These are phyloP conservation scores for Penicillium sp. DNA, from an alignment of 2,329 filamentous ascomycete species.

Conservation along the genomic window DNA sequence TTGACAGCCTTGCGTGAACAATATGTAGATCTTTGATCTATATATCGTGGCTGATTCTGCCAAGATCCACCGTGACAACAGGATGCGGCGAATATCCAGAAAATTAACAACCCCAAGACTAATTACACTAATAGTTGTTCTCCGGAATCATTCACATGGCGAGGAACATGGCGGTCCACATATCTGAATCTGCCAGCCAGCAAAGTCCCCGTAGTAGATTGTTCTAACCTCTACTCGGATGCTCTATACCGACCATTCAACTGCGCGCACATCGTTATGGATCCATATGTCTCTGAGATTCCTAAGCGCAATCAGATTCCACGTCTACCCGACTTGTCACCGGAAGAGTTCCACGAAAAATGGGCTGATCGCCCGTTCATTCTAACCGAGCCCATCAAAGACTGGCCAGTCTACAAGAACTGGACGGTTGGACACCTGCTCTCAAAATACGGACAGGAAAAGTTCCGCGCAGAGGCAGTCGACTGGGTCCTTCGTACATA, in stretches of 20 bases:
- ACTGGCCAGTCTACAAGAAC: slow-evolving; percentile 73
- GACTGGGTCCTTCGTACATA: slow-evolving; percentile 89
- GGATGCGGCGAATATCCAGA: background rate
- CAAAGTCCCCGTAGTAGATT: slow-evolving; percentile 63
- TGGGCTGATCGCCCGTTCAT: slow-evolving; percentile 87
- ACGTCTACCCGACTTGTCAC: slow-evolving; percentile 67
- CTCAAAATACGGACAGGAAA: slow-evolving; percentile 62
- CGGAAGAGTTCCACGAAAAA: slow-evolving; percentile 69
- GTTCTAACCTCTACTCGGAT: slow-evolving; percentile 83
- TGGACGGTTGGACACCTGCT: slow-evolving; percentile 75
- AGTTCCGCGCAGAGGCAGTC: slow-evolving; percentile 88
- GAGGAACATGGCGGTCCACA: slow-evolving; percentile 81
- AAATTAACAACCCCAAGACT: background rate
- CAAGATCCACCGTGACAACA: background rate
- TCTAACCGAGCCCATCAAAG: slow-evolving; percentile 74
- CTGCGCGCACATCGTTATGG: slow-evolving; percentile 74
- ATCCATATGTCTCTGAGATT: slow-evolving; percentile 69
- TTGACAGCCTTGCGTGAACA: background rate
- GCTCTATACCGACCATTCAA: slow-evolving; percentile 86
- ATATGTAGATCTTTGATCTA: slow-evolving; percentile 25
- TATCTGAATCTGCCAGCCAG: slow-evolving; percentile 61
- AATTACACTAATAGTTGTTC: slow-evolving; percentile 23
- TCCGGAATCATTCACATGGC: slow-evolving; percentile 62
- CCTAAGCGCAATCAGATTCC: slow-evolving; percentile 72
- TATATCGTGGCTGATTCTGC: background rate